Conservation (phyloP, 2,329 filamentous ascomycete species). For the Phyllosticta citriasiana region DNA sequence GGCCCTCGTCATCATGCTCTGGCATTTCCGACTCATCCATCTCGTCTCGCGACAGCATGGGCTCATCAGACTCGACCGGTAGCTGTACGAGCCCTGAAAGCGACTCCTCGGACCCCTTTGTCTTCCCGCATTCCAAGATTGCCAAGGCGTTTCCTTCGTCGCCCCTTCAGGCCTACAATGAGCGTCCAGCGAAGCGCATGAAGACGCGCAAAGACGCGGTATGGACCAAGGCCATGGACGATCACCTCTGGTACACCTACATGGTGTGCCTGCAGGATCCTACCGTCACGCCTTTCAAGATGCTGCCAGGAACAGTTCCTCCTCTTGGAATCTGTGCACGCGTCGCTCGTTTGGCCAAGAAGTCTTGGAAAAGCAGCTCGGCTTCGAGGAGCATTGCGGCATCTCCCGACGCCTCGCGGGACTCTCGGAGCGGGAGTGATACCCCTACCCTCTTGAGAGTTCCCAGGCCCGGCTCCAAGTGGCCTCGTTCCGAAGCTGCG, state of each 20-base stretch:
- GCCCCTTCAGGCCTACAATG: slow-evolving; percentile 20
- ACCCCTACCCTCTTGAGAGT: slow-evolving; percentile 33
- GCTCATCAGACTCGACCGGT: slow-evolving; percentile 47
- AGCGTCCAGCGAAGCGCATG: slow-evolving; percentile 28
- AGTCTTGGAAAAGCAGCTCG: slow-evolving; percentile 45
- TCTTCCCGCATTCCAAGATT: slow-evolving; percentile 29
- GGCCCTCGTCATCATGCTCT: slow-evolving; percentile 49
- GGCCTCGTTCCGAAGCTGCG: slow-evolving; percentile 49
- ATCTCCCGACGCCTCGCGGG: slow-evolving; percentile 35
- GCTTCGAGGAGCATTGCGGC: slow-evolving; percentile 17
- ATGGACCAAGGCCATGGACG: slow-evolving; percentile 56
- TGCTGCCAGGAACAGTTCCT: slow-evolving; percentile 52
- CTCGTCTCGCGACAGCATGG: slow-evolving; percentile 48
- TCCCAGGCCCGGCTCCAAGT: slow-evolving; percentile 33
- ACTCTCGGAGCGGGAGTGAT: slow-evolving; percentile 35
- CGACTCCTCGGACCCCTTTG: slow-evolving; percentile 48
- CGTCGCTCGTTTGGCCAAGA: slow-evolving; percentile 51
- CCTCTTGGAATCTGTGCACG: slow-evolving; percentile 55
- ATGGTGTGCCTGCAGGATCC: slow-evolving; percentile 57
- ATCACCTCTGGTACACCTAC: slow-evolving; percentile 57
- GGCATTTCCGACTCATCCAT: slow-evolving; percentile 52
- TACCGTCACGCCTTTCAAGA: slow-evolving; percentile 57
- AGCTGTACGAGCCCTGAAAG: slow-evolving; percentile 53
- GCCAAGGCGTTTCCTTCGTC: slow-evolving; percentile 20
- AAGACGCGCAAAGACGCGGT: slow-evolving; percentile 32